A percentile compares a stretch with the other conserved stretches of the same genome.
Evolutionary conservation across 495 filamentous ascomycete genomes (phyloP).

Genomic region (Penicillium crystallinum): DNA sequence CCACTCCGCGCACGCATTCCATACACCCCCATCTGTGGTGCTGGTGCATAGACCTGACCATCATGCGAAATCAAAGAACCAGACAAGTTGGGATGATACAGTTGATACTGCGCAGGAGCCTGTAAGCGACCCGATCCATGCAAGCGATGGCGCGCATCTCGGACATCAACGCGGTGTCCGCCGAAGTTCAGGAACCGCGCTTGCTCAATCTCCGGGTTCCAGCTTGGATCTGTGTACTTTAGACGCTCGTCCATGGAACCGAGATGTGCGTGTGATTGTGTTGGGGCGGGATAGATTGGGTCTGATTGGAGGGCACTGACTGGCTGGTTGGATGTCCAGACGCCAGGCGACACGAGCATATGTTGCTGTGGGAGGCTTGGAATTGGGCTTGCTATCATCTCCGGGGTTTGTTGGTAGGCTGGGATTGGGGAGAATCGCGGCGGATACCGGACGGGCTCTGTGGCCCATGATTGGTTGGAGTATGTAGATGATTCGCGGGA

Average conservation of each 20-base stretch:
- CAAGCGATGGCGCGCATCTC: slow-evolving; percentile 24
- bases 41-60: slow-evolving; percentile 15
- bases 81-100: slow-evolving; percentile 32
- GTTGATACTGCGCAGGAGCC: slow-evolving; percentile 15
- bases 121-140: slow-evolving; percentile 15
- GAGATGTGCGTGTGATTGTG: slow-evolving; percentile 2
- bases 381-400: not conserved
- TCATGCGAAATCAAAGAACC: slow-evolving; percentile 30
- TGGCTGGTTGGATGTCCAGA: slow-evolving; percentile 20
- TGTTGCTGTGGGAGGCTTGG: slow-evolving; percentile 14
- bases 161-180: slow-evolving; percentile 29
- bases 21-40: slow-evolving; percentile 15
- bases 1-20: slow-evolving; percentile 38
- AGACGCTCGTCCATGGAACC: slow-evolving; percentile 23
- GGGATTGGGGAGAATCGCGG: slow-evolving; percentile 25
- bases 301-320: slow-evolving; percentile 24
- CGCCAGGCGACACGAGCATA: slow-evolving; percentile 13
- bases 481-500: slow-evolving; percentile 30
- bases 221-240: slow-evolving; percentile 11
- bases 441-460: slow-evolving; percentile 32
- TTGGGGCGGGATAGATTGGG: slow-evolving; percentile 11
- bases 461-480: slow-evolving; percentile 39
- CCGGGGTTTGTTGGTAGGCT: slow-evolving; percentile 8
- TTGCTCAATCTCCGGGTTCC: slow-evolving; percentile 14
- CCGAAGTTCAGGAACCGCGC: slow-evolving; percentile 23